phyloP scores from a whole-genome alignment of 1,139 yeast species.

The Kodamaea sp. region DNA sequence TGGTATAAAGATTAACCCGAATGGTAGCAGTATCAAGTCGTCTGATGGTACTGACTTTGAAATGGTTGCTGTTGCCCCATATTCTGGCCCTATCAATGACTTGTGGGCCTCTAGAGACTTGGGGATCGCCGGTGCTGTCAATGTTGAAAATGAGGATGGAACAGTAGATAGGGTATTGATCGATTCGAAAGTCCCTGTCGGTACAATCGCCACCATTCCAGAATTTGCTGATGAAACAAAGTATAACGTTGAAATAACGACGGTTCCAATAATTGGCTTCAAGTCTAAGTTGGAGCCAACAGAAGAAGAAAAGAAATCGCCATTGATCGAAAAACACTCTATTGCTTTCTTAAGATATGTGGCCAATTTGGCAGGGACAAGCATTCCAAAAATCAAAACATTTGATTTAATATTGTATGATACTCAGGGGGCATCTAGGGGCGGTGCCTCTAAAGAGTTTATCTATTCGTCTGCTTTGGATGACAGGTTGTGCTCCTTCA shows the following conservation, averaged over 20 bases:
- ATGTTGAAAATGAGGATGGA: conserved; percentile 25
- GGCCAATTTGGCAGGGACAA: conserved; percentile 26
- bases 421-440: conserved; percentile 38
- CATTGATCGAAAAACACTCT: conserved; percentile 38
- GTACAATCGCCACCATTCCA: conserved; percentile 42
- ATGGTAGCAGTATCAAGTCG: conserved; percentile 15
- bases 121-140: conserved; percentile 44
- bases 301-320: conserved; percentile 32
- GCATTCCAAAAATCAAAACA: conserved; percentile 26
- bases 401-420: conserved; percentile 43
- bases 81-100: conserved; percentile 36
- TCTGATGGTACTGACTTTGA: conserved; percentile 34
- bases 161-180: conserved; percentile 26
- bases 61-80: conserved; percentile 42
- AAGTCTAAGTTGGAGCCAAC: conserved; percentile 5
- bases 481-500: conserved; percentile 43
- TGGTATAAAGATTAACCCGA: conserved; percentile 38
- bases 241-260: conserved; percentile 38
- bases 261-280: conserved; percentile 42
- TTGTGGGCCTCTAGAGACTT: conserved; percentile 46
- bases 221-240: conserved; percentile 38
- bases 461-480: conserved; percentile 44
- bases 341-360: conserved; percentile 34
- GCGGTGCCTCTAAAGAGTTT: conserved; percentile 40
- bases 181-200: conserved; percentile 21